Evolutionary conservation across 306 rosid genomes (phyloP).

Genomic region (Parietaria judaica): DNA sequence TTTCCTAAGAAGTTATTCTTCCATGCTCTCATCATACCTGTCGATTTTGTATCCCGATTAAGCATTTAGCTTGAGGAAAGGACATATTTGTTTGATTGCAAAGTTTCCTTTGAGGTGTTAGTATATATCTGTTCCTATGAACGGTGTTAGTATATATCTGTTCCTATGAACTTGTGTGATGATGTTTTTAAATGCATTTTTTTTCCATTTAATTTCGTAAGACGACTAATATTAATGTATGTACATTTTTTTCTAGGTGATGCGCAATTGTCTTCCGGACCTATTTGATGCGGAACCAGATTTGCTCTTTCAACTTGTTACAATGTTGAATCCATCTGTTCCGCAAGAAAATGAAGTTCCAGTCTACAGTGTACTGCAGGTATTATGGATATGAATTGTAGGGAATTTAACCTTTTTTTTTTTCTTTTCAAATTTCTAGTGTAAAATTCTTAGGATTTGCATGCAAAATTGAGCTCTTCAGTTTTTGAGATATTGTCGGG

Average conservation of each 20-base stretch:
- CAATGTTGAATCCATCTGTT: constrained; percentile 98
- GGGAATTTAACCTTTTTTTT: neutral
- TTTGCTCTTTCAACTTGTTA: constrained; percentile 94
- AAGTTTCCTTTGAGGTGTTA: too few species aligned
- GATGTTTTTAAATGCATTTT: neutral
- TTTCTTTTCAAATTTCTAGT: too few species aligned
- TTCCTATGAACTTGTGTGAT: neutral
- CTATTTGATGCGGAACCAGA: constrained; percentile 97
- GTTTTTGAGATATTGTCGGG: neutral
- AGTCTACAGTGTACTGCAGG: constrained; percentile 83
- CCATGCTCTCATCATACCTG: too few species aligned
- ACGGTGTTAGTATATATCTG: too few species aligned
- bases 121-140: too few species aligned
- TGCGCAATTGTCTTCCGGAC: constrained; percentile 93
- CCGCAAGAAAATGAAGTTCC: constrained; percentile 84
- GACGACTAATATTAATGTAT: too few species aligned
- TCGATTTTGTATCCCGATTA: neutral
- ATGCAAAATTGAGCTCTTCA: neutral
- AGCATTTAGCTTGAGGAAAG: neutral
- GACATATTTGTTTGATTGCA: neutral
- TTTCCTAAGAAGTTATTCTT: too few species aligned
- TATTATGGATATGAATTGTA: constrained; percentile 22
- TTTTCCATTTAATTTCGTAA: neutral
- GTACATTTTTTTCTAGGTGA: constrained; percentile 47
- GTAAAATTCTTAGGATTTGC: neutral